phyloP scores from a whole-genome alignment of 306 rosid species.

The Sesbania bispinosa region DNA sequence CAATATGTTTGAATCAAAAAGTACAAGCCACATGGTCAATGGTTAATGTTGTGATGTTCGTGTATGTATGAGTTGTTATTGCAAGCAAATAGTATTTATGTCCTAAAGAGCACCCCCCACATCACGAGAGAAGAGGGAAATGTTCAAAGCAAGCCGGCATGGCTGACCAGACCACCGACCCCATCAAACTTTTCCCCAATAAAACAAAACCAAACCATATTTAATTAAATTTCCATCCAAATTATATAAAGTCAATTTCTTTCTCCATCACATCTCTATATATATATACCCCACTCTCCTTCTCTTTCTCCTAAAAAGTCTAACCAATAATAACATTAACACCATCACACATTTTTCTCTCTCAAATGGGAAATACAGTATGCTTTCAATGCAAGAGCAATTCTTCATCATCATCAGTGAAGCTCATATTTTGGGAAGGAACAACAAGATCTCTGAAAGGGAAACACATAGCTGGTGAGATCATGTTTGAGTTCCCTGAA shows the following conservation, averaged over 20 bases:
- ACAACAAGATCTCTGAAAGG: conserved; percentile 42
- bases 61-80: conserved; percentile 7
- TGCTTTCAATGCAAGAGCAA: conserved; percentile 30
- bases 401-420: conserved; percentile 21
- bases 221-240: not conserved
- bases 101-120: not conserved
- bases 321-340: not conserved
- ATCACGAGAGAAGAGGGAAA: conserved; percentile 1
- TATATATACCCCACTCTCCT: conserved; percentile 18
- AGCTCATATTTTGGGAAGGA: conserved; percentile 60
- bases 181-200: conserved; percentile 10
- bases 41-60: not conserved
- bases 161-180: conserved; percentile 83
- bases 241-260: conserved; percentile 57
- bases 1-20: too few species aligned
- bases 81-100: too few species aligned
- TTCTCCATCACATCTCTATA: not conserved
- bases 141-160: conserved; percentile 85
- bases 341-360: not conserved
- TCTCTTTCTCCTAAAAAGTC: not conserved
- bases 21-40: conserved; percentile 24
- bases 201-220: not conserved
- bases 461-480: conserved; percentile 72
- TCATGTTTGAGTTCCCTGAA: conserved; percentile 86
- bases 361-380: conserved; percentile 52